A percentile compares a stretch with the other conserved stretches of the same genome.
These are phyloP conservation scores for Clavulina sp. DNA, from an alignment of 768 basidiomycete genomes.

Conservation along the genomic window DNA sequence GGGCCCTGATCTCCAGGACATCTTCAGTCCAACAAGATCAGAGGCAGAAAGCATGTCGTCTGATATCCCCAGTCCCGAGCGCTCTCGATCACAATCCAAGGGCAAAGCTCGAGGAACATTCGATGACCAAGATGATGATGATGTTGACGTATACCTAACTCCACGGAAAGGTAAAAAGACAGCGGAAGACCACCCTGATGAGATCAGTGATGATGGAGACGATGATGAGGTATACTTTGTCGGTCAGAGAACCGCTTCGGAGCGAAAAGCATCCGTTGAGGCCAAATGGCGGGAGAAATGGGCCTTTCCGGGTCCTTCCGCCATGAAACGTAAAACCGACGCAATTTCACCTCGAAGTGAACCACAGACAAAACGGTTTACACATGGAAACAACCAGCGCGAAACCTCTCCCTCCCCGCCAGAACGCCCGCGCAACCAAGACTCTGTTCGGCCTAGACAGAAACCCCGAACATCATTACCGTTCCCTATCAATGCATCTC, in stretches of 20 bases:
- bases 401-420: no score
- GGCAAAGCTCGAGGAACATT: background rate
- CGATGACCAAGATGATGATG: background rate
- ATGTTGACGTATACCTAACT: no score
- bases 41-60: background rate
- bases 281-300: no score
- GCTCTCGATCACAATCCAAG: background rate
- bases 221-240: background rate
- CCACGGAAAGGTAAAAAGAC: background rate
- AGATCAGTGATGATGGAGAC: background rate
- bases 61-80: background rate
- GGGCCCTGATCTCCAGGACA: background rate
- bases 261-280: background rate
- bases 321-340: no score
- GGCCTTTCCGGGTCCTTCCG: no score
- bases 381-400: no score
- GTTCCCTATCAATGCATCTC: background rate
- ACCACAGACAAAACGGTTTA: no score
- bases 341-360: no score
- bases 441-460: no score
- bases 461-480: background rate
- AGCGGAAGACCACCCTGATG: background rate
- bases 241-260: background rate
- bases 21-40: background rate
- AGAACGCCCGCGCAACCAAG: no score